Percentiles rank a stretch among this genome's conserved stretches.
These are phyloP conservation scores for Candida alai DNA, from an alignment of 805 yeast genomes.

Conservation along the genomic window DNA sequence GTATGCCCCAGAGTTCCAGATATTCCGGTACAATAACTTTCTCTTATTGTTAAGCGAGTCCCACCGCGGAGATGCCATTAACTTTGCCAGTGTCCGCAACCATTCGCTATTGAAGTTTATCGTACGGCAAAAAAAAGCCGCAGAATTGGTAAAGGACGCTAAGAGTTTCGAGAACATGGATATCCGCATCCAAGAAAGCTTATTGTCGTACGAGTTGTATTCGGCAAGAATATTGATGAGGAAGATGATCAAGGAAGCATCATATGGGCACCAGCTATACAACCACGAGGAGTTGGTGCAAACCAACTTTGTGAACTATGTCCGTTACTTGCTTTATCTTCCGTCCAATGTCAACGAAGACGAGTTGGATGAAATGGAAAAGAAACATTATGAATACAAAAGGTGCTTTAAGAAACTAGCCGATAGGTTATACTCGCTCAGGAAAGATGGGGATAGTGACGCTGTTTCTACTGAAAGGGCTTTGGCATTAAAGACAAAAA, in stretches of 20 bases:
- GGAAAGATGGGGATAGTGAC: slow-evolving; percentile 27
- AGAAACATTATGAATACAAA: slow-evolving; percentile 27
- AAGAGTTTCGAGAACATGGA: slow-evolving; percentile 13
- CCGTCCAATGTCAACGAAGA: slow-evolving; percentile 19
- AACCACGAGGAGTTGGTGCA: slow-evolving; percentile 36
- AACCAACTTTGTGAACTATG: slow-evolving; percentile 34
- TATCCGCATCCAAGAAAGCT: slow-evolving; percentile 24
- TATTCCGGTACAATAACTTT: slow-evolving; percentile 28
- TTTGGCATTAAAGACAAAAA: slow-evolving; percentile 12
- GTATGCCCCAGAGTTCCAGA: slow-evolving; percentile 25
- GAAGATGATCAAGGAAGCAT: slow-evolving; percentile 15
- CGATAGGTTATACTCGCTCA: slow-evolving; percentile 21
- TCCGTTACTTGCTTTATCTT: slow-evolving; percentile 29
- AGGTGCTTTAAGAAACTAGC: slow-evolving; percentile 22
- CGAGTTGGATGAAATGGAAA: slow-evolving; percentile 18
- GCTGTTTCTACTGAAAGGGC: slow-evolving; percentile 12
- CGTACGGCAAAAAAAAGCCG: slow-evolving; percentile 17
- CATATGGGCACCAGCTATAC: slow-evolving; percentile 7
- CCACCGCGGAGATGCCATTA: slow-evolving; percentile 34
- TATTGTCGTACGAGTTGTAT: slow-evolving; percentile 28
- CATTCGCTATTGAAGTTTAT: slow-evolving; percentile 29
- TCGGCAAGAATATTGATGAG: slow-evolving; percentile 25
- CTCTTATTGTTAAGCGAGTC: slow-evolving; percentile 27
- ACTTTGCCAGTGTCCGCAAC: slow-evolving; percentile 32
- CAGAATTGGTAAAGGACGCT: slow-evolving; percentile 6